Conservation (phyloP, 257 asterid genomes). For the Thymus mandschuricus region DNA sequence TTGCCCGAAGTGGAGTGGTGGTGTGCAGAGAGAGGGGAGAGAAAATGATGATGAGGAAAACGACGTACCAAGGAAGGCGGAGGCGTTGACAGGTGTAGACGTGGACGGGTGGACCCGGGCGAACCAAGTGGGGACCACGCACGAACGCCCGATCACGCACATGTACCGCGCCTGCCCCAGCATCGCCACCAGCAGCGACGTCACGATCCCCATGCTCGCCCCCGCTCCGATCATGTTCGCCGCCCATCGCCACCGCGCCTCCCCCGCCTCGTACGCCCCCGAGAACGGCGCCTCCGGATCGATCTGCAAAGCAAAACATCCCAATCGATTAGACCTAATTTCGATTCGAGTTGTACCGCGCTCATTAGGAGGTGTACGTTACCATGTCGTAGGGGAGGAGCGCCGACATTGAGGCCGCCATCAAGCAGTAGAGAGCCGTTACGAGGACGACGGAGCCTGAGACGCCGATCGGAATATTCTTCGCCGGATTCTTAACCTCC, state of each 20-base stretch:
- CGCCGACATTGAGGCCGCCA: slow-evolving; percentile 91
- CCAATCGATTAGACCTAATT: too few relatives aligned
- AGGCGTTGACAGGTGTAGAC: slow-evolving; percentile 89
- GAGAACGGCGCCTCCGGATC: slow-evolving; percentile 87
- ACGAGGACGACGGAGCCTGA: slow-evolving; percentile 92
- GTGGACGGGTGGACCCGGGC: slow-evolving; percentile 82
- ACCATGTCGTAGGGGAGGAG: slow-evolving; percentile 94
- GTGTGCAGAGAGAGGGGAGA: not conserved
- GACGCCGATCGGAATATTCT: slow-evolving; percentile 80
- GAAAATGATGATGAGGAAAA: slow-evolving; percentile 11
- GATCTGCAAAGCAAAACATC: slow-evolving; percentile 46
- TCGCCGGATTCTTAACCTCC: slow-evolving; percentile 79
- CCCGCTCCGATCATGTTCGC: slow-evolving; percentile 86
- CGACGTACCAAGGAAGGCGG: slow-evolving; percentile 81
- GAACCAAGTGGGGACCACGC: slow-evolving; percentile 87
- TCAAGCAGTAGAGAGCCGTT: slow-evolving; percentile 77
- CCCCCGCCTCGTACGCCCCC: slow-evolving; percentile 64
- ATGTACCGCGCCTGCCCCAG: slow-evolving; percentile 95
- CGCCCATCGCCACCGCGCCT: slow-evolving; percentile 76
- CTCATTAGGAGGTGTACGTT: slow-evolving; percentile 12
- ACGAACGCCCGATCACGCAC: slow-evolving; percentile 97
- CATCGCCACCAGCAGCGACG: slow-evolving; percentile 94
- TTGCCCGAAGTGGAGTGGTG: slow-evolving; percentile 26
- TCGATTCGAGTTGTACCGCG: not conserved
- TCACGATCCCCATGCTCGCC: slow-evolving; percentile 89